Conservation (phyloP, 148 eudicot species). For the Mesembryanthemum crystallinum region DNA sequence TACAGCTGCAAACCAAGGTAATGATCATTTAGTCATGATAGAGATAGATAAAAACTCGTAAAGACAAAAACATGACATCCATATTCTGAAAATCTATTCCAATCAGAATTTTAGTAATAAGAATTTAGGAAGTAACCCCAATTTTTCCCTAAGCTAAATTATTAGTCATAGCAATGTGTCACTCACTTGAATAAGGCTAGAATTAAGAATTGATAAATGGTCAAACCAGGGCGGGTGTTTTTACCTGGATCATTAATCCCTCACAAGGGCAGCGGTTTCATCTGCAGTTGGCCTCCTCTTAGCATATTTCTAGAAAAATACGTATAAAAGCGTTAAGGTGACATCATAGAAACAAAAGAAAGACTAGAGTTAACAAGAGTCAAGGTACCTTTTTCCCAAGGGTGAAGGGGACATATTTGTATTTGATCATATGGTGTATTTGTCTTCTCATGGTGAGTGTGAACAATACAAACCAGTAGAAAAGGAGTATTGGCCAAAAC, state of each 20-base stretch:
- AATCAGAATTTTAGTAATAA: not conserved
- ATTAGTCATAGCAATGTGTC: not conserved
- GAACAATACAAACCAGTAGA: constrained; percentile 61
- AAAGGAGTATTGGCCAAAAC: constrained; percentile 60
- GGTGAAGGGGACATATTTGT: constrained; percentile 59
- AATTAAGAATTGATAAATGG: not conserved
- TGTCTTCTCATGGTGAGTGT: constrained; percentile 64
- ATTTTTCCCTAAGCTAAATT: not conserved
- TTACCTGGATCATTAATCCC: constrained; percentile 40
- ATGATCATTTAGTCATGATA: not conserved
- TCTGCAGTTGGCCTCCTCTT: constrained; percentile 32
- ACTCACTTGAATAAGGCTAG: not conserved
- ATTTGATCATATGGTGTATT: constrained; percentile 60
- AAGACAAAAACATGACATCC: not conserved
- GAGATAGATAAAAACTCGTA: not conserved
- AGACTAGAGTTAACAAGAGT: not conserved
- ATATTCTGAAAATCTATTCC: not conserved
- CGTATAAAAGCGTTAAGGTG: constrained; percentile 12
- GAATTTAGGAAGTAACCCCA: not conserved
- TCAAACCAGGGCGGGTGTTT: not conserved
- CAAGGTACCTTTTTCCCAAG: constrained; percentile 54
- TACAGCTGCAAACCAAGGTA: not conserved
- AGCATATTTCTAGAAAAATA: constrained; percentile 40
- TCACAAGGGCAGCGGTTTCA: constrained; percentile 34
- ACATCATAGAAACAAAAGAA: constrained; percentile 1